phyloP scores from a whole-genome alignment of 257 asterid genomes.

The Cordia subcordata region DNA sequence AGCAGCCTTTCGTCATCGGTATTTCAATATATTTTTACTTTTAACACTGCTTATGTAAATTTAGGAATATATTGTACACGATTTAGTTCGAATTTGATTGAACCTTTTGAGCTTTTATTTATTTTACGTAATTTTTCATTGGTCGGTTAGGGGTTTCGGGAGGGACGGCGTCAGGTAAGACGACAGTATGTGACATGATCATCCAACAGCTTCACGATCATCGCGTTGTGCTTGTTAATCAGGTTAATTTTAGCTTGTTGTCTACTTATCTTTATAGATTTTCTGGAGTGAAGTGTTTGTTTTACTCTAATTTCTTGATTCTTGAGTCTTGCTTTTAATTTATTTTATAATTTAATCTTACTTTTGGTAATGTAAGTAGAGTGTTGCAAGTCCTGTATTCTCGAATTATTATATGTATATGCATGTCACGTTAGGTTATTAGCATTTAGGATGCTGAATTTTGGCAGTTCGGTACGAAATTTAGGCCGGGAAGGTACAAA shows the following conservation, averaged over 20 bases:
- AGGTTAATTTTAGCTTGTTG: constrained; percentile 34
- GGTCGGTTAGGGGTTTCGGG: constrained; percentile 84
- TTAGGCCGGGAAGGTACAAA: too few species aligned
- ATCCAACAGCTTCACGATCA: constrained; percentile 99
- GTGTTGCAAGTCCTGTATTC: too few species aligned
- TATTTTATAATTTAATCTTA: neutral
- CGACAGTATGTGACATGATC: constrained; percentile 97
- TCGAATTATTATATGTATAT: too few species aligned
- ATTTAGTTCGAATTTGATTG: neutral
- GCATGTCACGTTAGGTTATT: too few species aligned
- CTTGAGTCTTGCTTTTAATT: neutral
- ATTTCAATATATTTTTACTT: neutral
- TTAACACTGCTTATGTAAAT: neutral
- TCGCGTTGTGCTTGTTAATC: constrained; percentile 92
- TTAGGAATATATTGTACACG: neutral
- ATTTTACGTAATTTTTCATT: constrained; percentile 4
- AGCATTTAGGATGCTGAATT: too few species aligned
- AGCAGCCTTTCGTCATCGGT: constrained; percentile 98
- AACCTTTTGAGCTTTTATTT: neutral
- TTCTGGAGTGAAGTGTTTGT: neutral
- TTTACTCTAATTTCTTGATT: neutral
- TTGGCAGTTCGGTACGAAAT: too few species aligned
- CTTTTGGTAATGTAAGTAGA: neutral
- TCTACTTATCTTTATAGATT: neutral
- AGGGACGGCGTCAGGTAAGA: constrained; percentile 97